A percentile compares a stretch with the other conserved stretches of the same genome.
These are phyloP conservation scores for Platanthera zijinensis DNA, from an alignment of 106 monocot species.

Conservation along the genomic window DNA sequence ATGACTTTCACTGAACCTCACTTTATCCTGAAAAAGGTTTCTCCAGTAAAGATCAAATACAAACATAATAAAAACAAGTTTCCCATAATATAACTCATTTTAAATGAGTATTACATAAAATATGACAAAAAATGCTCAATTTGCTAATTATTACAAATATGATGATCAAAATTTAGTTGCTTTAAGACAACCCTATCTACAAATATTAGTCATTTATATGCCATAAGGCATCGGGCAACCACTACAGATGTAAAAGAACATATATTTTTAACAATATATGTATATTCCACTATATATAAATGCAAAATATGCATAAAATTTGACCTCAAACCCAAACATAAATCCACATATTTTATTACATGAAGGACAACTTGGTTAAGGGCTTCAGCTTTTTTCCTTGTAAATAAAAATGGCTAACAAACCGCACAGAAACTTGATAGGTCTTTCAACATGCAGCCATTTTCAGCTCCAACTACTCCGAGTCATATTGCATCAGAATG, in stretches of 20 bases:
- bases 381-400: background rate
- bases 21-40: no score
- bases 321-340: background rate
- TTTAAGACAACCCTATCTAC: background rate
- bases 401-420: background rate
- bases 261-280: background rate
- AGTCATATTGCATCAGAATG: constrained; percentile 57
- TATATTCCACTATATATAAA: background rate
- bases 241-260: background rate
- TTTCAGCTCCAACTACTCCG: constrained; percentile 13
- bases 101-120: no score
- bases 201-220: background rate
- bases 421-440: background rate
- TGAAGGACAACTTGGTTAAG: background rate
- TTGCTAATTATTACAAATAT: no score
- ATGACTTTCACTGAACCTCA: no score
- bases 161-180: background rate
- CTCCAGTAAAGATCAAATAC: no score
- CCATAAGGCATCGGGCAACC: background rate
- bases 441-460: background rate
- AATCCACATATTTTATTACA: constrained; percentile 3
- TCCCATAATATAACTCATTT: no score
- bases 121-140: no score
- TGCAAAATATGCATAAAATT: background rate
- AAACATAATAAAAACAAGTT: no score